phyloP scores from a whole-genome alignment of 805 yeast genomes.

The Alloascoidea africana region DNA sequence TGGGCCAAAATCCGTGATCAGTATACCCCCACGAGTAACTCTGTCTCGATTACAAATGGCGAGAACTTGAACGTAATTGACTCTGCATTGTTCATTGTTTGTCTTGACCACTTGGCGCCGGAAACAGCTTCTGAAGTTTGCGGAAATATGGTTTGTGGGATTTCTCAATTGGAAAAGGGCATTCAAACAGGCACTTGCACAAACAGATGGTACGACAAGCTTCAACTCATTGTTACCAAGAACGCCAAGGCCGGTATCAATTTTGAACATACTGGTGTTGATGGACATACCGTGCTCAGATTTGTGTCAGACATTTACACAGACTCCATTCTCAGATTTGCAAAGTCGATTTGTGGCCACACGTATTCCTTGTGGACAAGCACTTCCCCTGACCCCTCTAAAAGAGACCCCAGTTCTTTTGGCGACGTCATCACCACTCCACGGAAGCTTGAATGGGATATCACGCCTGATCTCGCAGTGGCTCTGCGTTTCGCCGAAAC shows the following conservation, averaged over 20 bases:
- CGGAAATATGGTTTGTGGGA: slow-evolving; percentile 80
- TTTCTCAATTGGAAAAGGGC: slow-evolving; percentile 64
- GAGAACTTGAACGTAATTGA: slow-evolving; percentile 68
- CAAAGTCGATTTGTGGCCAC: slow-evolving; percentile 63
- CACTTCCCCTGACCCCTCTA: slow-evolving; percentile 29
- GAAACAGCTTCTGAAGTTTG: slow-evolving; percentile 43
- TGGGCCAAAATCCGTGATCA: slow-evolving; percentile 69
- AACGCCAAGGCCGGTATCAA: slow-evolving; percentile 90
- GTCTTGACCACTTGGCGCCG: slow-evolving; percentile 66
- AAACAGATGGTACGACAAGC: slow-evolving; percentile 88
- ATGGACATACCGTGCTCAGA: slow-evolving; percentile 85
- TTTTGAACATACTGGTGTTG: slow-evolving; percentile 85
- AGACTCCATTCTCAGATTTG: slow-evolving; percentile 78
- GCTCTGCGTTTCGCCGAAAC: slow-evolving; percentile 87
- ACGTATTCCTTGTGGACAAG: slow-evolving; percentile 60
- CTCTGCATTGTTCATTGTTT: slow-evolving; percentile 67
- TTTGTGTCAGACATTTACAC: slow-evolving; percentile 85
- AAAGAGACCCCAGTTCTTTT: slow-evolving; percentile 25
- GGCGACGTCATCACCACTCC: slow-evolving; percentile 49
- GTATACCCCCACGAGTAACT: slow-evolving; percentile 16
- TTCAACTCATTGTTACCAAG: slow-evolving; percentile 74
- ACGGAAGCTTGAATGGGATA: slow-evolving; percentile 70
- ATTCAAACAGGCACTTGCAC: slow-evolving; percentile 90
- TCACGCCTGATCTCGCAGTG: slow-evolving; percentile 62
- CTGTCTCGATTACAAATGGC: slow-evolving; percentile 64